Conservation (phyloP, 345 rosid species). For the Nasturtium officinale region DNA sequence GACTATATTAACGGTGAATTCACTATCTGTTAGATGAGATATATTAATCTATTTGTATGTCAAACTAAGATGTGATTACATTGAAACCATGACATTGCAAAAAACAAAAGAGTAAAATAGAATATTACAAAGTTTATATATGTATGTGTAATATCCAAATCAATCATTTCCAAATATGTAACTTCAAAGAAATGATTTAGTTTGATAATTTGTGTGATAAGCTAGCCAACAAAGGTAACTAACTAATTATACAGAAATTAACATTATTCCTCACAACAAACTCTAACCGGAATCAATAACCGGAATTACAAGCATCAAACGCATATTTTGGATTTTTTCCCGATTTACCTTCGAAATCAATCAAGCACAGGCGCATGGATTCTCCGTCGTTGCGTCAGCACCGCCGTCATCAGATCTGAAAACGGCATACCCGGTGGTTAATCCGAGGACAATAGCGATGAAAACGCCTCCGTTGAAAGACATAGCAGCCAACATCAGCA, state of each 20-base stretch:
- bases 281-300: background rate
- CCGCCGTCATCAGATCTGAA: conserved; percentile 55
- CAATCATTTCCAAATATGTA: background rate
- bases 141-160: background rate
- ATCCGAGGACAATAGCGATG: conserved; percentile 66
- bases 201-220: background rate
- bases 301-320: conserved; percentile 20
- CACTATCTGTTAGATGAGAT: conserved; percentile 49
- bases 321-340: background rate
- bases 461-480: conserved; percentile 89
- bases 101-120: no score
- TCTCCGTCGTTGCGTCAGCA: conserved; percentile 39
- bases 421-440: conserved; percentile 58
- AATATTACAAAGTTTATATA: background rate
- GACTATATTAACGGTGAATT: conserved; percentile 79
- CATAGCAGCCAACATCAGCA: conserved; percentile 84
- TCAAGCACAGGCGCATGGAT: conserved; percentile 72
- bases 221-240: background rate
- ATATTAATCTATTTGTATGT: no score
- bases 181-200: background rate
- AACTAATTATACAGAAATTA: conserved; percentile 14
- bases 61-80: no score
- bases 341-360: background rate
- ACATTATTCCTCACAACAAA: conserved; percentile 13
- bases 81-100: background rate